Evolutionary conservation across 352 stramenopile genomes (phyloP).

Genomic region (Pythium inflatum): DNA sequence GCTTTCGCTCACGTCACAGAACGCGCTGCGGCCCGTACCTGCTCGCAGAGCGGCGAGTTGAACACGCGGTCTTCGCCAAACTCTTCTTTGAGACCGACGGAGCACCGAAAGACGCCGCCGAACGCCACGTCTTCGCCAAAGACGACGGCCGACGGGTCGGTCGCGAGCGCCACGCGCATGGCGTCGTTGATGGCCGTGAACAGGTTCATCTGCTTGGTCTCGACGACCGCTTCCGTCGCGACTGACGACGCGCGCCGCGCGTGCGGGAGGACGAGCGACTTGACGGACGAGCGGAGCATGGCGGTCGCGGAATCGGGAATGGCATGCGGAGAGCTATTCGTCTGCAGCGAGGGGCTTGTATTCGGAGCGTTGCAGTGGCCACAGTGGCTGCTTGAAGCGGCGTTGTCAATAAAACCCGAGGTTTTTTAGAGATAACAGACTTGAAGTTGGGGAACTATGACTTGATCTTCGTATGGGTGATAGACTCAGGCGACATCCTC

Average conservation of each 20-base stretch:
- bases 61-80: conserved; percentile 96
- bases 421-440: conserved; percentile 30
- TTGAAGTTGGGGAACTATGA: conserved; percentile 31
- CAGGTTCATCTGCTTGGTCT: conserved; percentile 90
- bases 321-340: conserved; percentile 20
- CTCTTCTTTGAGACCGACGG: conserved; percentile 91
- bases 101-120: conserved; percentile 98
- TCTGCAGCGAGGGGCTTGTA: conserved; percentile 25
- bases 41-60: conserved; percentile 96
- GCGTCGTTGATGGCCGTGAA: conserved; percentile 94
- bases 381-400: conserved; percentile 27
- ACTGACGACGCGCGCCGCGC: conserved; percentile 13
- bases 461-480: conserved; percentile 7
- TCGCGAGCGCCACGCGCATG: conserved; percentile 88
- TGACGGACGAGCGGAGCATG: conserved; percentile 23
- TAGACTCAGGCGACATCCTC: conserved; percentile 21
- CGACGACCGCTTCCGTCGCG: conserved; percentile 23
- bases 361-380: conserved; percentile 22
- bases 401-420: conserved; percentile 20
- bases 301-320: conserved; percentile 16
- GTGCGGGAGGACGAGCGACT: conserved; percentile 18
- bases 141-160: conserved; percentile 89
- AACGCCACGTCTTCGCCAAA: conserved; percentile 99
- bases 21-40: no score
- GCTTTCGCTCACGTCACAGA: no score